Evolutionary conservation across 2,329 filamentous ascomycete genomes (phyloP).

Genomic region (Canariomyces notabilis): DNA sequence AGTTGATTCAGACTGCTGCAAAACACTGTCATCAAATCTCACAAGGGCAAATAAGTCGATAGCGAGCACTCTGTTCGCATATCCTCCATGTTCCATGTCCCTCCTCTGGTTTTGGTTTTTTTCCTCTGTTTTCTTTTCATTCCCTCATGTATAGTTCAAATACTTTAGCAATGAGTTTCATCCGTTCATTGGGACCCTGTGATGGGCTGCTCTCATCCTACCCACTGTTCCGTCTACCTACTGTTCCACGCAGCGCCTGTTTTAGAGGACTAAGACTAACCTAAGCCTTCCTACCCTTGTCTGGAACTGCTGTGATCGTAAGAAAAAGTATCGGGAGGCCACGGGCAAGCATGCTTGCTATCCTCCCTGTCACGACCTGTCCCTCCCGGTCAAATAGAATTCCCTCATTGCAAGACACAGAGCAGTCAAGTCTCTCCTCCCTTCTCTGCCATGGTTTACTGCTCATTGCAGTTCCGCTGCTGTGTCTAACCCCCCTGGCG

Average conservation of each 20-base stretch:
- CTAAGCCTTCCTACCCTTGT: no score
- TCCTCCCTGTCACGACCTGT: background rate
- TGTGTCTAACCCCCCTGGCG: background rate
- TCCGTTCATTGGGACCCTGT: background rate
- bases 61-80: no score
- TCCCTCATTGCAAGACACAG: background rate
- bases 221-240: slow-evolving; percentile 1
- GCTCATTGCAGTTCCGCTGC: background rate
- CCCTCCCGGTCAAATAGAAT: background rate
- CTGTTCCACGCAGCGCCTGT: slow-evolving; percentile 2
- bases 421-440: background rate
- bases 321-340: background rate
- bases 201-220: background rate
- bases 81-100: no score
- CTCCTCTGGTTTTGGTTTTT: background rate
- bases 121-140: background rate
- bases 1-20: slow-evolving; percentile 9
- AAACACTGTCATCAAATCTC: background rate
- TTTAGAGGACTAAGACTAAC: background rate
- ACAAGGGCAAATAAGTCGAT: background rate
- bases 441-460: background rate
- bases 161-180: background rate
- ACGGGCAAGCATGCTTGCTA: background rate
- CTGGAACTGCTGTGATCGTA: background rate
- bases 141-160: background rate